Evolutionary conservation across 2,329 filamentous ascomycete species (phyloP).

Genomic region (Diaporthe vaccinii): DNA sequence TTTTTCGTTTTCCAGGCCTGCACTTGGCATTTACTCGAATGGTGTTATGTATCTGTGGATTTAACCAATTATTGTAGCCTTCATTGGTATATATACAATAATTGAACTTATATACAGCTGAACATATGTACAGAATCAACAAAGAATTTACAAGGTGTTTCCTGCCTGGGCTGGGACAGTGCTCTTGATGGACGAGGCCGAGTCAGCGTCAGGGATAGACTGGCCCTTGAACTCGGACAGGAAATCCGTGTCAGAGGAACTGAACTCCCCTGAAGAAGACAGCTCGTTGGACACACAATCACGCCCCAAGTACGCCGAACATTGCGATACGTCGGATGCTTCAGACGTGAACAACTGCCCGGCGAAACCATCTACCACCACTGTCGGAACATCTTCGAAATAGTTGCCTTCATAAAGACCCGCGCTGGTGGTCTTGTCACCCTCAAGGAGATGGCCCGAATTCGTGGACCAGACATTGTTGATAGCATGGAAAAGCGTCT

Average conservation of each 20-base stretch:
- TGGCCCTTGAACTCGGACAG: background rate
- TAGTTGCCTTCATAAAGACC: slow-evolving; percentile 70
- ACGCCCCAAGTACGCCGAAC: slow-evolving; percentile 14
- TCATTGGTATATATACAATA: background rate
- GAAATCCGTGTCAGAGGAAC: background rate
- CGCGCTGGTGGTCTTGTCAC: slow-evolving; percentile 52
- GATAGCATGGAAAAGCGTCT: slow-evolving; percentile 68
- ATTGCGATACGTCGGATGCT: slow-evolving; percentile 1
- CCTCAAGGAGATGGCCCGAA: slow-evolving; percentile 69
- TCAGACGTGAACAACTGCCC: slow-evolving; percentile 42
- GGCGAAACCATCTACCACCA: slow-evolving; percentile 50
- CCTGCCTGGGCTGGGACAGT: background rate
- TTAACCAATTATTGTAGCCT: background rate
- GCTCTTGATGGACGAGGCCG: background rate
- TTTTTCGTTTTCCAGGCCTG: background rate
- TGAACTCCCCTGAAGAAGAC: background rate
- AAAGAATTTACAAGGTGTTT: background rate
- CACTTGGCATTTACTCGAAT: accelerated
- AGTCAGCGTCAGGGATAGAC: background rate
- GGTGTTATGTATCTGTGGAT: too few species aligned
- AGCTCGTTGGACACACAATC: slow-evolving; percentile 24
- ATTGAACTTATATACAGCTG: background rate
- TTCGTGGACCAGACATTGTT: slow-evolving; percentile 73
- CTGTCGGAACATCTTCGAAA: slow-evolving; percentile 65
- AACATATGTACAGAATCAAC: background rate